Evolutionary conservation across 192 early-diverging fungal genomes (phyloP).

Genomic region (Gamsiella multidivaricata): DNA sequence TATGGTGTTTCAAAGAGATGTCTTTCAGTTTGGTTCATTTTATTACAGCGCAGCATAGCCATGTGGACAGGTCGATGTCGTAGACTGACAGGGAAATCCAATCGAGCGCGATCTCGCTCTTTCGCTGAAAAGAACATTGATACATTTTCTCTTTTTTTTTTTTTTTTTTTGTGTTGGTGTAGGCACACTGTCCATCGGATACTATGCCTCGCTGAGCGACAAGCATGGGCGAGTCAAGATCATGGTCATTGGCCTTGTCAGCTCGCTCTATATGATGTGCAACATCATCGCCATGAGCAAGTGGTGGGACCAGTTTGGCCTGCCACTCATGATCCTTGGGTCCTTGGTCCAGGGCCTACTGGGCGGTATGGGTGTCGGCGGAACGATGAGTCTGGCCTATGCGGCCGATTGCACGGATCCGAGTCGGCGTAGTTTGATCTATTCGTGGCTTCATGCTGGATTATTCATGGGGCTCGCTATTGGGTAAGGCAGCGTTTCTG

Average conservation of each 20-base stretch:
- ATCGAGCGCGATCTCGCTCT: background rate
- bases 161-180: background rate
- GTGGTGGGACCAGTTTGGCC: constrained; percentile 43
- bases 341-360: constrained; percentile 4
- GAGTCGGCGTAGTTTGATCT: constrained; percentile 16
- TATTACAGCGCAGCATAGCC: background rate
- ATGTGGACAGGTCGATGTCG: background rate
- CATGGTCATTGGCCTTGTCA: constrained; percentile 9
- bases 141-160: background rate
- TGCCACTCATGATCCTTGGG: constrained; percentile 14
- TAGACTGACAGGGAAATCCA: background rate
- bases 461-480: constrained; percentile 30
- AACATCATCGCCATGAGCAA: constrained; percentile 11
- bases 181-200: constrained; percentile 36
- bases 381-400: constrained; percentile 36
- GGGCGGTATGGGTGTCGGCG: constrained; percentile 16
- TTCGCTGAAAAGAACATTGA: too few species aligned
- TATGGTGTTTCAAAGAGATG: background rate
- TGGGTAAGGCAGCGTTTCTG: constrained; percentile 43
- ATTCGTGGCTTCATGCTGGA: constrained; percentile 29
- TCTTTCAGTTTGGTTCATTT: too few species aligned
- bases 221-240: constrained; percentile 30
- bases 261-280: constrained; percentile 6
- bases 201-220: constrained; percentile 43
- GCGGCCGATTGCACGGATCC: constrained; percentile 41